Percentiles rank a stretch among this genome's conserved stretches.
phyloP scores from a whole-genome alignment of 1,139 yeast genomes.

The Hyphopichia buzzinii region DNA sequence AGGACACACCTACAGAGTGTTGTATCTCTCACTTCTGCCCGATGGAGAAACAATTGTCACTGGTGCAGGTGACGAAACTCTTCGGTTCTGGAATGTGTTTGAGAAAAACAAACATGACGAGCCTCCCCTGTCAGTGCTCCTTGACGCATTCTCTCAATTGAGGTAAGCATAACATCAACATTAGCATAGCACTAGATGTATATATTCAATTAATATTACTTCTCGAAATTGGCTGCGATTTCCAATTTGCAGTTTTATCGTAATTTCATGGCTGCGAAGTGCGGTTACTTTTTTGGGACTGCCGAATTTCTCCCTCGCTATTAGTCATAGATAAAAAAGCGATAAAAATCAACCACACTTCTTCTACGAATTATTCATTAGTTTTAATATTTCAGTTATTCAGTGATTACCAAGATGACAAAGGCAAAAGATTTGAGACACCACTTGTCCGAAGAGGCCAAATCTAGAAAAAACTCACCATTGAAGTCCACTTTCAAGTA shows the following conservation, averaged over 20 bases:
- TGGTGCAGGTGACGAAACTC: slow-evolving; percentile 98
- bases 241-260: no score
- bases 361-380: no score
- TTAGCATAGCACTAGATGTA: no score
- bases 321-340: no score
- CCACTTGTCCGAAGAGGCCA: slow-evolving; percentile 75
- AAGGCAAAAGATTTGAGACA: slow-evolving; percentile 65
- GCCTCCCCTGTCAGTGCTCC: slow-evolving; percentile 60
- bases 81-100: slow-evolving; percentile 90
- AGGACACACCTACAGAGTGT: slow-evolving; percentile 91
- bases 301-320: no score
- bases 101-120: slow-evolving; percentile 65
- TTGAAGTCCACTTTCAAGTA: slow-evolving; percentile 82
- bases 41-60: slow-evolving; percentile 98
- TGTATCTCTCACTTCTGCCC: slow-evolving; percentile 89
- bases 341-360: no score
- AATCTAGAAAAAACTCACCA: slow-evolving; percentile 72
- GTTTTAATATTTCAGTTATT: no score
- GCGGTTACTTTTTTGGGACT: not conserved
- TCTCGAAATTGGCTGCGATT: no score
- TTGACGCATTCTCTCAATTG: slow-evolving; percentile 78
- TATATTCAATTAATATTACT: no score
- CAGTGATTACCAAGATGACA: slow-evolving; percentile 10
- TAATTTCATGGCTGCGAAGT: not conserved
- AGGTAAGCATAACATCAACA: no score